Evolutionary conservation across 2,329 filamentous ascomycete genomes (phyloP).

Genomic region (Colletotrichum godetiae): DNA sequence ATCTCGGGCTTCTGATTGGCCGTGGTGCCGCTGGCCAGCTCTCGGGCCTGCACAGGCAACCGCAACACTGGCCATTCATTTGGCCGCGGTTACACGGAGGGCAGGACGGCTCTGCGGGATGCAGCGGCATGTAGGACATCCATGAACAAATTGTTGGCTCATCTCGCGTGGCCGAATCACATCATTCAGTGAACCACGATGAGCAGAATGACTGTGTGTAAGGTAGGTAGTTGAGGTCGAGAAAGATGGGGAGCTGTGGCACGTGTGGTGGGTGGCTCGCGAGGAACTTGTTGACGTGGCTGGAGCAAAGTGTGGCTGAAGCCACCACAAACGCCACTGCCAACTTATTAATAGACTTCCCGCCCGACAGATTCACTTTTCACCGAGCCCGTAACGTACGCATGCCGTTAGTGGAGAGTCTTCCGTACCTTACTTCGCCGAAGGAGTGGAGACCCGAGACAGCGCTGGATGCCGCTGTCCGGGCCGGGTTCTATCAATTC

Average conservation of each 20-base stretch:
- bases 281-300: neutral
- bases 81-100: constrained; percentile 22
- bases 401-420: neutral
- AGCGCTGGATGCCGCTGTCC: neutral
- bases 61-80: constrained; percentile 31
- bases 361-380: neutral
- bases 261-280: neutral
- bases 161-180: constrained; percentile 23
- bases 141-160: neutral
- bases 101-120: constrained; percentile 6
- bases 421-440: neutral
- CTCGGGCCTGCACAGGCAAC: constrained; percentile 30
- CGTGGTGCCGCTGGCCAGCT: constrained; percentile 34
- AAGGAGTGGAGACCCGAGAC: neutral
- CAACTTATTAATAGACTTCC: neutral
- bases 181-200: neutral
- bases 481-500: neutral
- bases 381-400: neutral
- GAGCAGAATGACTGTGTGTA: neutral
- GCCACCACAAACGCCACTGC: neutral
- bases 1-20: constrained; percentile 30
- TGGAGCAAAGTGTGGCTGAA: neutral
- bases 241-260: neutral
- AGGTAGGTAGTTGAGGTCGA: neutral
- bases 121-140: constrained; percentile 1